Evolutionary conservation across 2,329 filamentous ascomycete genomes (phyloP).

Genomic region (Arachnomyces sp.): DNA sequence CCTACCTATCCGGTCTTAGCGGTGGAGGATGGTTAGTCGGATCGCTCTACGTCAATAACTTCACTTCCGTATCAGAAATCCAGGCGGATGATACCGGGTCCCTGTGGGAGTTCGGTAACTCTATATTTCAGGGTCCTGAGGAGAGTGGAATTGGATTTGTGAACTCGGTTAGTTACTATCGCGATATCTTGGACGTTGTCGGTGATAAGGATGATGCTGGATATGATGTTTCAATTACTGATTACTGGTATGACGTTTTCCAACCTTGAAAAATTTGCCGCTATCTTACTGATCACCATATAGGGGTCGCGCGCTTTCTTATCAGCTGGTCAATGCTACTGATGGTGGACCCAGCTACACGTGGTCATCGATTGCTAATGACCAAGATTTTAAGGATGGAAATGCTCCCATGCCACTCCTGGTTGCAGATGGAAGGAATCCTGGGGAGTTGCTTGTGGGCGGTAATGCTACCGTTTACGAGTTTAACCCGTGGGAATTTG

Average conservation of each 20-base stretch:
- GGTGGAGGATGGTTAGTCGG: slow-evolving; percentile 80
- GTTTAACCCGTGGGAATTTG: slow-evolving; percentile 73
- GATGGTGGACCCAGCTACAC: slow-evolving; percentile 71
- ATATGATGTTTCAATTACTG: slow-evolving; percentile 67
- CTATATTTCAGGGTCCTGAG: slow-evolving; percentile 53
- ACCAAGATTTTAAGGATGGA: slow-evolving; percentile 55
- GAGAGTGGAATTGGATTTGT: slow-evolving; percentile 35
- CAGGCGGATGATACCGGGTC: slow-evolving; percentile 37
- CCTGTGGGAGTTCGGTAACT: slow-evolving; percentile 58
- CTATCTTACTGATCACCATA: slow-evolving; percentile 2
- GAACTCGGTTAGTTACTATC: slow-evolving; percentile 55
- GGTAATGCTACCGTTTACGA: slow-evolving; percentile 70
- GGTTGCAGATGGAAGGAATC: slow-evolving; percentile 60
- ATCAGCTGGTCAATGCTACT: slow-evolving; percentile 71
- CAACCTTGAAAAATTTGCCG: not conserved
- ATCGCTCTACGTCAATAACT: slow-evolving; percentile 73
- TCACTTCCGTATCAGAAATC: slow-evolving; percentile 58
- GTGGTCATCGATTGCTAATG: slow-evolving; percentile 68
- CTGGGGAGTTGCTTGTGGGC: slow-evolving; percentile 54
- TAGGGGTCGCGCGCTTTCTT: slow-evolving; percentile 69
- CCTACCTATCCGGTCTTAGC: slow-evolving; percentile 73
- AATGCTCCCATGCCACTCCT: slow-evolving; percentile 66
- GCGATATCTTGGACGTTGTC: slow-evolving; percentile 52
- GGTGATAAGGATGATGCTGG: slow-evolving; percentile 55
- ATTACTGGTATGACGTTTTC: slow-evolving; percentile 58